phyloP scores from a whole-genome alignment of 2,329 filamentous ascomycete genomes.

The Aspergillus udagawae region DNA sequence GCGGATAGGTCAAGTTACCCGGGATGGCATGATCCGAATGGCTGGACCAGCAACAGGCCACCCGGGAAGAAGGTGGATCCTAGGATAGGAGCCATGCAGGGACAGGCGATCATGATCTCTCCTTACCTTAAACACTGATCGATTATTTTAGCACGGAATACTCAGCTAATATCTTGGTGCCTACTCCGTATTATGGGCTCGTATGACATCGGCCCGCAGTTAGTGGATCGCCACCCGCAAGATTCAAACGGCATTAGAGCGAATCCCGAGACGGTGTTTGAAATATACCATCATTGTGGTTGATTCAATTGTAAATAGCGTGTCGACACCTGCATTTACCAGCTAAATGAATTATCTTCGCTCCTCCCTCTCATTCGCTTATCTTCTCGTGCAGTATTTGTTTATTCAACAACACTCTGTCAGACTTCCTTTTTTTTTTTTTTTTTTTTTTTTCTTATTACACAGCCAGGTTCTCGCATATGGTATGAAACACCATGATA shows the following conservation, averaged over 20 bases:
- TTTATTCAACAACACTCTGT: neutral
- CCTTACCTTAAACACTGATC: too few species aligned
- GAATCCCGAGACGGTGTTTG: neutral
- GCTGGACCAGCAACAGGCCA: slow-evolving; percentile 10
- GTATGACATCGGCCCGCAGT: neutral
- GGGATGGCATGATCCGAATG: slow-evolving; percentile 12
- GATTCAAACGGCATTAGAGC: neutral
- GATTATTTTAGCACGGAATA: neutral
- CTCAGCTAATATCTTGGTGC: neutral
- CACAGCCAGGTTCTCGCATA: neutral
- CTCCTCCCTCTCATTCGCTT: neutral
- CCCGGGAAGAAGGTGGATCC: neutral
- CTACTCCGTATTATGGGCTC: neutral
- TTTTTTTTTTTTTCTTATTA: too few species aligned
- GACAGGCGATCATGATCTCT: neutral
- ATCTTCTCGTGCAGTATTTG: neutral
- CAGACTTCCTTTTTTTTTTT: neutral
- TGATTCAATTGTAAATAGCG: too few species aligned
- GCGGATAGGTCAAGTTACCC: neutral
- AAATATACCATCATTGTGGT: too few species aligned
- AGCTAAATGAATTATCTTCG: neutral
- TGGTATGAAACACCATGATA: neutral
- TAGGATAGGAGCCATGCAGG: neutral
- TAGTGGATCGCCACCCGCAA: too few species aligned
- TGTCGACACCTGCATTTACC: too few species aligned